phyloP scores from a whole-genome alignment of 495 filamentous ascomycete genomes.

The Penicillium mononematosum region DNA sequence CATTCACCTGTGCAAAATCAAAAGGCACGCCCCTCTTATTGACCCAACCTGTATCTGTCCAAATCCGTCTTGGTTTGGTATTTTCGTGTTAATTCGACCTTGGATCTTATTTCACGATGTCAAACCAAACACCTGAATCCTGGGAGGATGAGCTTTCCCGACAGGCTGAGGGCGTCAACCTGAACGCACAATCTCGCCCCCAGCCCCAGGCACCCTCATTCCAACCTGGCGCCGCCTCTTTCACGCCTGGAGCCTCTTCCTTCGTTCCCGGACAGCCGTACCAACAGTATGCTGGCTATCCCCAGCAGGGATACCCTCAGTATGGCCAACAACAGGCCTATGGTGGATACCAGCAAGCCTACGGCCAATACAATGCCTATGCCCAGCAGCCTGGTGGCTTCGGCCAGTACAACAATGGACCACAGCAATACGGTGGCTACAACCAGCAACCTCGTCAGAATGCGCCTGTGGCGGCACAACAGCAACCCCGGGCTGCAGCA shows the following conservation, averaged over 20 bases:
- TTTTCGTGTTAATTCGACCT: conserved; percentile 29
- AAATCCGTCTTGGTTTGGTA: conserved; percentile 23
- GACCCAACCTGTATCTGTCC: conserved; percentile 13
- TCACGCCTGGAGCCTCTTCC: conserved; percentile 71
- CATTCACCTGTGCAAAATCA: conserved; percentile 40
- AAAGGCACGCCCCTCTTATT: conserved; percentile 24
- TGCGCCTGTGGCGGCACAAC: conserved; percentile 49
- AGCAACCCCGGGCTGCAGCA: conserved; percentile 51
- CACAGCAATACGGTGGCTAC: conserved; percentile 50
- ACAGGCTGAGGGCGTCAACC: conserved; percentile 80
- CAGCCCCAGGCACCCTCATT: conserved; percentile 56
- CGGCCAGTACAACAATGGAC: conserved; percentile 58
- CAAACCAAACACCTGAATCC: conserved; percentile 73
- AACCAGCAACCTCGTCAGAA: conserved; percentile 44
- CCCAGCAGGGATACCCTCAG: conserved; percentile 41
- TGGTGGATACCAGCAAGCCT: conserved; percentile 54
- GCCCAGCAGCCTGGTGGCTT: conserved; percentile 52
- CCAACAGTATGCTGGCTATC: conserved; percentile 46
- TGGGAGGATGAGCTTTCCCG: conserved; percentile 95
- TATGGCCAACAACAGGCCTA: conserved; percentile 38
- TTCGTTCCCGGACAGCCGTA: conserved; percentile 76
- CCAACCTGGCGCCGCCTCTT: conserved; percentile 69
- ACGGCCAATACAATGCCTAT: conserved; percentile 50
- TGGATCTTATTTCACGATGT: conserved; percentile 58
- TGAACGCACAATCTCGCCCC: conserved; percentile 75